phyloP scores from a whole-genome alignment of 257 asterid species.

The Solanum tacnaense region DNA sequence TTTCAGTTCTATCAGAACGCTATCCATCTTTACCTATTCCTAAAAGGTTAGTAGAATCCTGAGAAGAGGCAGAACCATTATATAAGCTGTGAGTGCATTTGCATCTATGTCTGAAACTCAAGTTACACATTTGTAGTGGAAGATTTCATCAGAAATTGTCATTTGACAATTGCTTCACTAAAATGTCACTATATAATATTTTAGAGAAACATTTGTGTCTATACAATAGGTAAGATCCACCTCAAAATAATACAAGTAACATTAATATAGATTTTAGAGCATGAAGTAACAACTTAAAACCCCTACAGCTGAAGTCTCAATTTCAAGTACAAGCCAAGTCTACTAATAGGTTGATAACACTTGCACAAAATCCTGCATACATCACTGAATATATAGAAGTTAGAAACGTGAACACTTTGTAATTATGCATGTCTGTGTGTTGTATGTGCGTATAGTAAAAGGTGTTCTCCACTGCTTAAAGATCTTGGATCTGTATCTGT shows the following conservation, averaged over 20 bases:
- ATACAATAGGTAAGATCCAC: not conserved
- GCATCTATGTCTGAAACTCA: not conserved
- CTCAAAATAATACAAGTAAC: not conserved
- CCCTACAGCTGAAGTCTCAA: not conserved
- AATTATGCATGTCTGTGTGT: not conserved
- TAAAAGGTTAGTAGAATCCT: slow-evolving; percentile 22
- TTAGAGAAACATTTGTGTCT: not conserved
- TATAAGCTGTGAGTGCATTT: not conserved
- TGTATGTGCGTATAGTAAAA: not conserved
- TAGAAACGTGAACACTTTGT: not conserved
- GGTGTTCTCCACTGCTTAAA: not conserved
- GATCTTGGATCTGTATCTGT: not conserved
- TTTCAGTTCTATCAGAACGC: slow-evolving; percentile 34
- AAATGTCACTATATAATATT: not conserved
- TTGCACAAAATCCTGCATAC: not conserved
- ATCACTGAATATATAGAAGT: not conserved
- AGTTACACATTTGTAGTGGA: not conserved
- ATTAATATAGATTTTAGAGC: not conserved
- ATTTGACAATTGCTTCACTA: not conserved
- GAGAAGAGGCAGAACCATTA: not conserved
- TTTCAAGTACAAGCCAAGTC: not conserved
- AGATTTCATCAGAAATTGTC: not conserved
- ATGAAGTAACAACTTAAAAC: not conserved
- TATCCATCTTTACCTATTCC: slow-evolving; percentile 66
- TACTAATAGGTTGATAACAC: not conserved